Percentiles rank a stretch among this genome's conserved stretches.
Conservation (phyloP, 768 basidiomycete species). For the Lentinula sp. region DNA sequence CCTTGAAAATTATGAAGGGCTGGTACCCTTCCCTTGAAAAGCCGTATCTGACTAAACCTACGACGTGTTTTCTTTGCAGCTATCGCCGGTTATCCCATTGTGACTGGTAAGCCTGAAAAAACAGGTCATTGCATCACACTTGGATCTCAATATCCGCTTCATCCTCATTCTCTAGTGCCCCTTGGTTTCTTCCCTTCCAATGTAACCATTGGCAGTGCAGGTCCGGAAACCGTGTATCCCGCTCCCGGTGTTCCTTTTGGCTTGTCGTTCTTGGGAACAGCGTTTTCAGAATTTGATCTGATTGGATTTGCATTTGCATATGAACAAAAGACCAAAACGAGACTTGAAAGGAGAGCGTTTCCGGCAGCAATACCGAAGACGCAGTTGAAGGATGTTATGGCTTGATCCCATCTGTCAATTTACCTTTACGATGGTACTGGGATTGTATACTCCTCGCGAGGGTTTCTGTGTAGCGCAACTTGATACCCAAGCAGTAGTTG, state of each 20-base stretch:
- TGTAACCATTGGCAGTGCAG: constrained; percentile 30
- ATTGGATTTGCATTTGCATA: constrained; percentile 58
- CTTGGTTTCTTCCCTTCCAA: constrained; percentile 52
- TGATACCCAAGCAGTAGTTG: too few species aligned
- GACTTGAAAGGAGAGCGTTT: constrained; percentile 43
- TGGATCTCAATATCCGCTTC: not conserved
- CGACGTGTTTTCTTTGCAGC: constrained; percentile 21
- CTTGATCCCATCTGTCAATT: too few species aligned
- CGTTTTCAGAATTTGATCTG: constrained; percentile 55
- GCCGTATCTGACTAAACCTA: too few species aligned
- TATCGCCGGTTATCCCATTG: constrained; percentile 61
- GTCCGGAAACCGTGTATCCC: constrained; percentile 37
- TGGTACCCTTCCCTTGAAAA: too few species aligned
- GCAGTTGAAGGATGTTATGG: constrained; percentile 21
- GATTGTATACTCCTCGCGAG: too few species aligned
- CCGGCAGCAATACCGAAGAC: constrained; percentile 51
- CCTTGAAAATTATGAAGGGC: too few species aligned
- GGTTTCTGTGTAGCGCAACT: too few species aligned
- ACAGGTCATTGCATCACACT: too few species aligned
- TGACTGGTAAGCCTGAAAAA: constrained; percentile 37
- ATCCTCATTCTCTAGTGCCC: constrained; percentile 33
- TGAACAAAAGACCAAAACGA: constrained; percentile 55
- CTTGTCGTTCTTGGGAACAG: constrained; percentile 54
- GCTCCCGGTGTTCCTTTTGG: constrained; percentile 58
- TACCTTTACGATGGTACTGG: too few species aligned